Conservation (phyloP, 1,139 yeast genomes). For the Citeromyces hawaiiensis region DNA sequence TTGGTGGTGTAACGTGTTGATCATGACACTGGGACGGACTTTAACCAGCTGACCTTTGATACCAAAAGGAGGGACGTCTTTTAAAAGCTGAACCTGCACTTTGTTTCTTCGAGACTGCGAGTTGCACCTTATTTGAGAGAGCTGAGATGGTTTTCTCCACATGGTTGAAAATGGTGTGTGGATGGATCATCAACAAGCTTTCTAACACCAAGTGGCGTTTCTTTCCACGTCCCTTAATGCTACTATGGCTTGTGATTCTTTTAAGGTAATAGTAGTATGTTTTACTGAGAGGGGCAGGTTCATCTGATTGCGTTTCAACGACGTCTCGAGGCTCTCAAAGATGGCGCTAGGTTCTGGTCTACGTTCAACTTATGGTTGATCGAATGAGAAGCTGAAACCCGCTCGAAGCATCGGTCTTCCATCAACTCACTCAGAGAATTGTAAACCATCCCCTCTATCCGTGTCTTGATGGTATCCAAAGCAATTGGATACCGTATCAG, state of each 20-base stretch:
- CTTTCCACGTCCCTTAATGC: no score
- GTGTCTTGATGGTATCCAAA: constrained; percentile 38
- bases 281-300: no score
- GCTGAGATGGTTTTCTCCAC: background rate
- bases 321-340: no score
- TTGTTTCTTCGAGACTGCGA: constrained; percentile 23
- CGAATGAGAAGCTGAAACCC: no score
- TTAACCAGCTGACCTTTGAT: constrained; percentile 55
- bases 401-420: constrained; percentile 41
- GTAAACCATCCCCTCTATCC: constrained; percentile 38
- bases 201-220: no score
- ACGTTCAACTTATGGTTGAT: no score
- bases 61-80: constrained; percentile 52
- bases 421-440: constrained; percentile 40
- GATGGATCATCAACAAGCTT: no score
- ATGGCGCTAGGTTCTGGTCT: no score
- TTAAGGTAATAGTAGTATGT: no score
- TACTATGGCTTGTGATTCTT: no score
- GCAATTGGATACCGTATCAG: constrained; percentile 52
- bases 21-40: constrained; percentile 78
- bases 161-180: background rate
- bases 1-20: constrained; percentile 55
- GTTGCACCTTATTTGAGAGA: constrained; percentile 14
- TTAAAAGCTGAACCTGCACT: constrained; percentile 58
- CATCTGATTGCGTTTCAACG: no score